Conservation (phyloP, 495 filamentous ascomycete genomes). For the Xylaria venustula region DNA sequence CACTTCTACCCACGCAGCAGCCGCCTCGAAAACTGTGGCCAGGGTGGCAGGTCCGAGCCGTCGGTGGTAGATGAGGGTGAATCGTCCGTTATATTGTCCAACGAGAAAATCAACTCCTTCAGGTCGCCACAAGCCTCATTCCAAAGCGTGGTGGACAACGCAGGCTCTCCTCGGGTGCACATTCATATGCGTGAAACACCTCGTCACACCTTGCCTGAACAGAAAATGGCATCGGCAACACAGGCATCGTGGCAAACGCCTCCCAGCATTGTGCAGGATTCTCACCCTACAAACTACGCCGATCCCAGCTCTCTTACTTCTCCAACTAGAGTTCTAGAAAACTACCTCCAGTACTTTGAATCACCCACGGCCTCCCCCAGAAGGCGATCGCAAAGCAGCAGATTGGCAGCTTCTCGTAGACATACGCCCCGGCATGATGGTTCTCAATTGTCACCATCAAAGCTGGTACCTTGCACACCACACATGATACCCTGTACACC, state of each 20-base stretch:
- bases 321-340: constrained; percentile 42
- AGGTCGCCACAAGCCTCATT: constrained; percentile 41
- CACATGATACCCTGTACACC: constrained; percentile 24
- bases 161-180: constrained; percentile 35
- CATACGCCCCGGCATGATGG: background rate
- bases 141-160: constrained; percentile 44
- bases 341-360: constrained; percentile 35
- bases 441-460: background rate
- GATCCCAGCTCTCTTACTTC: constrained; percentile 31
- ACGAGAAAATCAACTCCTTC: constrained; percentile 11
- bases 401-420: background rate
- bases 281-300: constrained; percentile 31
- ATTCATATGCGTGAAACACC: constrained; percentile 9
- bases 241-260: constrained; percentile 37
- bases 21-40: background rate
- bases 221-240: constrained; percentile 4
- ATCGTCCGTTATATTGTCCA: constrained; percentile 1
- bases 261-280: constrained; percentile 43
- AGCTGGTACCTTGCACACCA: constrained; percentile 14
- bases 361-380: constrained; percentile 21
- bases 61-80: background rate
- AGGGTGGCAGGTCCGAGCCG: background rate
- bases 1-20: background rate
- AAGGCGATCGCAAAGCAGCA: constrained; percentile 11
- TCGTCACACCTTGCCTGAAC: constrained; percentile 4